Base-by-base conservation (phyloP, 345 rosid species). In the Angophora floribunda region DNA sequence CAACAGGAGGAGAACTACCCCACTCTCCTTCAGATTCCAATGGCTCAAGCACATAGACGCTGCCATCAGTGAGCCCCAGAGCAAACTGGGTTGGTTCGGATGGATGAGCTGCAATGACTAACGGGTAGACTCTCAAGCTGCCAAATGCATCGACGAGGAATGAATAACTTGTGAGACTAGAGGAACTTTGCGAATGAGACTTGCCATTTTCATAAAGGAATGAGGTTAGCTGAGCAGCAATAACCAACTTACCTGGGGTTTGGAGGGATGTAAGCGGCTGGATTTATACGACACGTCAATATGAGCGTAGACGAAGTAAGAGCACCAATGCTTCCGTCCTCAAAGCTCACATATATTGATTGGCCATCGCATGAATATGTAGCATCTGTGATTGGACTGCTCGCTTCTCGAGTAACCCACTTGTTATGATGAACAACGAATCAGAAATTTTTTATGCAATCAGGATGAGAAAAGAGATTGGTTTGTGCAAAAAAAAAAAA, bases 311-410 rank as follows among this genome's bases (percentile, higher is more conserved):
- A 87, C 85, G 97, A 92, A 45, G 94, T 89, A 36, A 95, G 97
- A 90, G 96, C 94, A 88, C 93, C 92, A 2, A 97, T 90, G 53
- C 95, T 92, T 61, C 95, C 98, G 67, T 97, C 96, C 90, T 94
- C 94, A 88, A 96, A 97, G 93, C 97, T 93, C 80, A 93, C 96
- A 89, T 92, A 96, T 89, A 97, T 96, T 12, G 93, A 93, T 89
- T 96, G 93, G 91, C 97, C 92, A 87, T 97, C 96, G 82, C 98
- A 97, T 36, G 99, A 97, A 90, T 94, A 96, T 47, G 98, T 92
- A 32, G 97, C 99, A 90, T 95, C 94, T 5, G 99, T 95, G 90
- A 97, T 95, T 28, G 97, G 93, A 89, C 95, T 94, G 26, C 93
- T 93, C 87, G 94, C 93, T 91, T 97, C 98, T 44, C 92, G 89